Conservation (phyloP, 805 yeast species). For the Kodamaea kaohsiungensis region DNA sequence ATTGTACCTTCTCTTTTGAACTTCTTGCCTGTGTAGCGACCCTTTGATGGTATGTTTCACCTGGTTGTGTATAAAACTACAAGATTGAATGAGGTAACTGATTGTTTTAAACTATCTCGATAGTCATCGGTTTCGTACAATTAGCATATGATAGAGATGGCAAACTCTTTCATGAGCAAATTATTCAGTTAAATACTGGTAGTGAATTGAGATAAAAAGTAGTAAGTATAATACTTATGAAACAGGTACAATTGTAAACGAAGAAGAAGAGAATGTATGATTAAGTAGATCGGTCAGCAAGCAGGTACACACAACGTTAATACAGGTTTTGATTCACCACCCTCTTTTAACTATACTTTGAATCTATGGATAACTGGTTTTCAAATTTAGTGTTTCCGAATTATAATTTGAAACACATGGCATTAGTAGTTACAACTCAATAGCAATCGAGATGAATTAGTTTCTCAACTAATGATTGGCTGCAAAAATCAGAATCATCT, state of each 20-base stretch:
- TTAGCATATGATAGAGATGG: background rate
- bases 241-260: background rate
- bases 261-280: background rate
- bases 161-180: background rate
- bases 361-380: too few relatives aligned
- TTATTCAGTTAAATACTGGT: too few relatives aligned
- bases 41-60: background rate
- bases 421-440: background rate
- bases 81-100: background rate
- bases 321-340: background rate
- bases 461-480: background rate
- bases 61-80: background rate
- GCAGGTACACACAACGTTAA: background rate
- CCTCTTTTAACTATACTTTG: background rate
- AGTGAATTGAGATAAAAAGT: too few relatives aligned
- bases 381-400: too few relatives aligned
- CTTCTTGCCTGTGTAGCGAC: background rate
- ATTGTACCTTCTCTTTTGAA: background rate
- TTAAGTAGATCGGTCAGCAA: background rate
- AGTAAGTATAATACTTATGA: too few relatives aligned
- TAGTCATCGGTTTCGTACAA: background rate
- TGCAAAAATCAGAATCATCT: background rate
- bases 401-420: background rate
- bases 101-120: background rate
- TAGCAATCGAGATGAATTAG: too few relatives aligned